Base-by-base conservation (phyloP, 148 eudicot genomes). In the Fagopyrum tataricum region DNA sequence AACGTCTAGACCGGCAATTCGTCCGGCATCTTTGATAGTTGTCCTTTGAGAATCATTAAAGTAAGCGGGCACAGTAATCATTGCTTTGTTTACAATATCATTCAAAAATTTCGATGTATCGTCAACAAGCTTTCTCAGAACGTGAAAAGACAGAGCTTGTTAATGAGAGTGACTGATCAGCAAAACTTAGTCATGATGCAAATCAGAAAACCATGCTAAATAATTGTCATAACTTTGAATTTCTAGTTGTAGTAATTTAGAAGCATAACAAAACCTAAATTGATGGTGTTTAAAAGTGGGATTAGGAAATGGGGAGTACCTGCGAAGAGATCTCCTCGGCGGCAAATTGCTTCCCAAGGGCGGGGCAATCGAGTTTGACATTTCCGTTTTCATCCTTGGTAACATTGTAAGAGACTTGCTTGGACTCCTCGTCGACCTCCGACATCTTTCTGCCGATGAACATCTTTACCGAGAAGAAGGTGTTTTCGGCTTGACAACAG, bases 1-100 rank as follows among this genome's bases (percentile, higher is more conserved):
- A 72, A 89, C 91, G 37, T 89, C 89, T 17, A 89, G 59, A 20
- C 94, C 94, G 48, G 94, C 94, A 64, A 89, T 89, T 20, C 85
- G 84, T 56, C 94, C 89, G 24, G 94, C 91, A 81, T 87, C 87
- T 23, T 87, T 89, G 2, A 89, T 87, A 21, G 94, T 89, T 47
- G 91, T 89, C 74, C 94, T 87, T 73, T 89, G 94, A 31, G 94
- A 89, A 73, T 89, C 91, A 77, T 89, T 87, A 74, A 89, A 89
- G 77, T 87, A 89, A 13, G 91, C 91, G 2, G 94, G 94, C 1
- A 87, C 91, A 21, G 94, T 89, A 4, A 89, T 84, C 58, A 89
- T 91, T 7, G 94, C 94, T 81, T 89, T 87, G 40, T 85, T 89
- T 4, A 89, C 93, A 26, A 72, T 78, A 41, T 89, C 91, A 42